Percentiles rank a stretch among this genome's conserved stretches.
These are phyloP conservation scores for Punica granatum DNA, from an alignment of 345 rosid genomes.

Conservation along the genomic window DNA sequence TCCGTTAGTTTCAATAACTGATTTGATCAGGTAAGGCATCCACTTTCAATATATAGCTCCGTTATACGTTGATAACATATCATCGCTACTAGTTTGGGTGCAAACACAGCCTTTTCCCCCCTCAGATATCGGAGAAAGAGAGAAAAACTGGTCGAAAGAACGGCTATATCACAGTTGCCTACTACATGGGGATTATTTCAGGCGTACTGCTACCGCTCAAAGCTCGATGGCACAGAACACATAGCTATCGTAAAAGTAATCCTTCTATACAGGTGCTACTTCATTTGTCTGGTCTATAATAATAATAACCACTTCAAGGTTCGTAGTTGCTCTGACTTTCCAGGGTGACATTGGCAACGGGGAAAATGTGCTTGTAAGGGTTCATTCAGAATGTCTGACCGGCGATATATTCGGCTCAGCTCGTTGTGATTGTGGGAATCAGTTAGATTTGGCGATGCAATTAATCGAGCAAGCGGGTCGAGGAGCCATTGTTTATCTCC, in stretches of 20 bases:
- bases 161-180: conserved; percentile 52
- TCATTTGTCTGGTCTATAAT: not conserved
- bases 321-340: not conserved
- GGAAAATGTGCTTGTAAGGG: conserved; percentile 74
- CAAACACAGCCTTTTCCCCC: not conserved
- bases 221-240: conserved; percentile 72
- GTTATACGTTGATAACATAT: no score
- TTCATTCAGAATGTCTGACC: conserved; percentile 84
- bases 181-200: conserved; percentile 77
- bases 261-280: no score
- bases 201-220: conserved; percentile 65
- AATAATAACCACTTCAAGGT: not conserved
- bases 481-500: conserved; percentile 72
- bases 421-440: conserved; percentile 83
- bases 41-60: not conserved
- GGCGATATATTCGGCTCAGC: conserved; percentile 84
- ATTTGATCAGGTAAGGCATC: conserved; percentile 54
- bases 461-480: conserved; percentile 57
- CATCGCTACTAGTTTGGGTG: not conserved
- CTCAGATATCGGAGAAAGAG: conserved; percentile 72
- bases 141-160: conserved; percentile 69
- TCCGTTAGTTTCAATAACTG: conserved; percentile 66
- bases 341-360: conserved; percentile 79
- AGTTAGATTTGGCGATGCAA: conserved; percentile 71
- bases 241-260: conserved; percentile 68